Evolutionary conservation across 2,329 filamentous ascomycete species (phyloP).

Genomic region (Microdochium bolleyi): DNA sequence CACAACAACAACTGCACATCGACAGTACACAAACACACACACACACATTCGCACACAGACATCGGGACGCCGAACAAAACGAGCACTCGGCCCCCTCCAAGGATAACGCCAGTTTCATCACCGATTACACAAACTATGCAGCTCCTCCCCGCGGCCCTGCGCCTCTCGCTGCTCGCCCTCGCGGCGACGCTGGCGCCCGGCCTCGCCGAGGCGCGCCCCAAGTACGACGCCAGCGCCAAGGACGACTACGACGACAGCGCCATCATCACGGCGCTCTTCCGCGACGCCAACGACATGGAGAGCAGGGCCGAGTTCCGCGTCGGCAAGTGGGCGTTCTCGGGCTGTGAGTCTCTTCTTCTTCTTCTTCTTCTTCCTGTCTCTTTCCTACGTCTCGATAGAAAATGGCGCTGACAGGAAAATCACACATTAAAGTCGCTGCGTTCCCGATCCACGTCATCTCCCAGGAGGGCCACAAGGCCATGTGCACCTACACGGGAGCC

Average conservation of each 20-base stretch:
- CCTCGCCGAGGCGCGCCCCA: not conserved
- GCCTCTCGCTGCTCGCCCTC: too few relatives aligned
- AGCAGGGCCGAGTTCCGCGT: not conserved
- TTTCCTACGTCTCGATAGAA: not conserved
- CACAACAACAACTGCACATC: too few relatives aligned
- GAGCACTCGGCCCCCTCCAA: too few relatives aligned
- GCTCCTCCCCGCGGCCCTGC: too few relatives aligned
- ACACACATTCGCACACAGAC: too few relatives aligned
- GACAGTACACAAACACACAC: too few relatives aligned
- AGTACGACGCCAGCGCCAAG: not conserved
- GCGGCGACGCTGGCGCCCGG: too few relatives aligned
- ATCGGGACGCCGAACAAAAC: too few relatives aligned
- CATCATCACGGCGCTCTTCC: not conserved
- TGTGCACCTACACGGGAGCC: not conserved
- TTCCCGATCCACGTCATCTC: not conserved
- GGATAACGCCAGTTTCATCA: too few relatives aligned
- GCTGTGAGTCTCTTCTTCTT: not conserved
- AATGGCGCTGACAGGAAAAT: not conserved
- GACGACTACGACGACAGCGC: not conserved
- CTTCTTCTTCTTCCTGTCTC: not conserved
- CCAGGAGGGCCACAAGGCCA: not conserved
- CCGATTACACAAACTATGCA: too few relatives aligned
- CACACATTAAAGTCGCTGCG: not conserved
- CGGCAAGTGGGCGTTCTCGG: not conserved
- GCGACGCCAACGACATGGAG: not conserved